Conservation (phyloP, 371 early-diverging fungal genomes). For the Actinomucor elegans region DNA sequence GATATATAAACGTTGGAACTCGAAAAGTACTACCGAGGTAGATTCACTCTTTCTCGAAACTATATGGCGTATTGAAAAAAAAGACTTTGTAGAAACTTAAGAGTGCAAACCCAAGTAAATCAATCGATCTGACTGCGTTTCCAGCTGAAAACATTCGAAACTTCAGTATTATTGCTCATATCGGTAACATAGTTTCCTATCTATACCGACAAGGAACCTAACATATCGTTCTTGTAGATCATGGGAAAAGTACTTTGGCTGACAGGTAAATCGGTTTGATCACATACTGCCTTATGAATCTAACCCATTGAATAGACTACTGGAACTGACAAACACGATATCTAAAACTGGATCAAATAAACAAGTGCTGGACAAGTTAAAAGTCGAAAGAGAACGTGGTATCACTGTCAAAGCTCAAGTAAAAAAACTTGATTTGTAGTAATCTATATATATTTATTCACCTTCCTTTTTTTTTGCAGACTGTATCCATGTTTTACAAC, state of each 20-base stretch:
- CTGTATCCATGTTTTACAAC: slow-evolving; percentile 85
- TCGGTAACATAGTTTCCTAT: slow-evolving; percentile 53
- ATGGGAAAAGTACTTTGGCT: slow-evolving; percentile 94
- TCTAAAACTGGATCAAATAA: slow-evolving; percentile 68
- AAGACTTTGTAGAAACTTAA: slow-evolving; percentile 46
- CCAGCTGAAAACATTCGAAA: slow-evolving; percentile 87
- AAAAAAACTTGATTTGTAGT: slow-evolving; percentile 2
- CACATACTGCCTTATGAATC: no score
- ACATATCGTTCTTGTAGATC: slow-evolving; percentile 51
- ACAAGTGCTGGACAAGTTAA: slow-evolving; percentile 93
- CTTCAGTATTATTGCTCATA: slow-evolving; percentile 97
- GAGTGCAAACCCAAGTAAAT: slow-evolving; percentile 37
- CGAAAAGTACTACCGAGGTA: slow-evolving; percentile 35
- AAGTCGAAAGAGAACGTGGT: slow-evolving; percentile 94
- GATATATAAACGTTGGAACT: slow-evolving; percentile 23
- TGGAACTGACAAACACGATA: slow-evolving; percentile 85
- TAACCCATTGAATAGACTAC: slow-evolving; percentile 53
- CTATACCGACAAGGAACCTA: not conserved
- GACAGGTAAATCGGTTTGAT: slow-evolving; percentile 63
- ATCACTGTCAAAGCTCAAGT: slow-evolving; percentile 98
- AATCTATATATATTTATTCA: not conserved
- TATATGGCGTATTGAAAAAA: not conserved
- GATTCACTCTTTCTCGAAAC: not conserved
- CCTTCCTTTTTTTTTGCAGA: slow-evolving; percentile 54
- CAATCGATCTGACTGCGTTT: slow-evolving; percentile 57